Percentiles rank a stretch among this genome's conserved stretches.
Evolutionary conservation across 2,329 filamentous ascomycete genomes (phyloP).

Genomic region (Colletotrichum kahawae): DNA sequence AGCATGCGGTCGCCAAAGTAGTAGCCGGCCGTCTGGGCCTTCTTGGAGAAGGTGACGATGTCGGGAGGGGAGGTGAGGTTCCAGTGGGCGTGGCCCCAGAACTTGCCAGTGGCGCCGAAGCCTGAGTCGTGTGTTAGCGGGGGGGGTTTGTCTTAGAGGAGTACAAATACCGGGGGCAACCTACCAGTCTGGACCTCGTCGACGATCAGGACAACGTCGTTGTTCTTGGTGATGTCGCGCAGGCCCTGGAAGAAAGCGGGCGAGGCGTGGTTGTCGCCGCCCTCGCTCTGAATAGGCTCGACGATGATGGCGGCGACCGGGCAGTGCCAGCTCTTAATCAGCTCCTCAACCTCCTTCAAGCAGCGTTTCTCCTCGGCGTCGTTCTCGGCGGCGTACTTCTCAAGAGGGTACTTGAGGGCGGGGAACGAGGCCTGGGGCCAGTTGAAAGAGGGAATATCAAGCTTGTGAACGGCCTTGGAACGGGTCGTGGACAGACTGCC

Average conservation of each 20-base stretch:
- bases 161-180: background rate
- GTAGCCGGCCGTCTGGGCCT: slow-evolving; percentile 84
- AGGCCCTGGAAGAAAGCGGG: slow-evolving; percentile 80
- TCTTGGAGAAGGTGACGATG: slow-evolving; percentile 90
- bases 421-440: slow-evolving; percentile 88
- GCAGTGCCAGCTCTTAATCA: slow-evolving; percentile 71
- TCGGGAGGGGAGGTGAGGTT: slow-evolving; percentile 73
- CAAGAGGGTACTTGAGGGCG: slow-evolving; percentile 76
- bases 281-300: slow-evolving; percentile 84
- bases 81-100: slow-evolving; percentile 91
- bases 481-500: slow-evolving; percentile 79
- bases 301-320: slow-evolving; percentile 77
- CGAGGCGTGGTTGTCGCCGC: slow-evolving; percentile 83
- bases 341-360: slow-evolving; percentile 73
- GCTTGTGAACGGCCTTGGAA: slow-evolving; percentile 83
- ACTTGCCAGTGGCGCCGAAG: slow-evolving; percentile 83
- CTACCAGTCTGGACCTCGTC: slow-evolving; percentile 77
- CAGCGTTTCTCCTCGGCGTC: slow-evolving; percentile 73
- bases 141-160: background rate
- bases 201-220: slow-evolving; percentile 77
- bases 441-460: slow-evolving; percentile 87
- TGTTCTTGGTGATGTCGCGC: slow-evolving; percentile 72
- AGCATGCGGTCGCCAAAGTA: slow-evolving; percentile 79
- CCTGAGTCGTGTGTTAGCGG: slow-evolving; percentile 42
- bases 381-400: slow-evolving; percentile 73